Percentiles rank a stretch among this genome's conserved stretches.
Conservation (phyloP, 2,329 filamentous ascomycete species). For the Fusarium bactridioides region DNA sequence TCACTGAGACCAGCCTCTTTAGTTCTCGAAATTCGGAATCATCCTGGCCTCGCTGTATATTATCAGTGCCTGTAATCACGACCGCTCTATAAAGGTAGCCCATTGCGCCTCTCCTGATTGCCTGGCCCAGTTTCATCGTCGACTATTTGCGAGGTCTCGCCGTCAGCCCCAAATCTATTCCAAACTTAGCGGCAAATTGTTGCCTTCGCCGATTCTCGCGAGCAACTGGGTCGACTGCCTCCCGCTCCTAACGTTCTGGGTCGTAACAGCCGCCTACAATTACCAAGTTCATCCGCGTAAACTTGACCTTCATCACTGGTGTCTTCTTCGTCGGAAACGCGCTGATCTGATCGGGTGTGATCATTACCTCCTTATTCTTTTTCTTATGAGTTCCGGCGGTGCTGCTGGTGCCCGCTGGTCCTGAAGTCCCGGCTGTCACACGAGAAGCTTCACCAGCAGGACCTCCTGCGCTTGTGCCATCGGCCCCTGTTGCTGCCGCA, state of each 20-base stretch:
- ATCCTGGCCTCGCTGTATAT: not conserved
- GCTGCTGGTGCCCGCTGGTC: slow-evolving; percentile 39
- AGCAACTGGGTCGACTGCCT: slow-evolving; percentile 17
- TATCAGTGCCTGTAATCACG: not conserved
- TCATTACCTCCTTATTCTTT: slow-evolving; percentile 87
- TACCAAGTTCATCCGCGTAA: slow-evolving; percentile 94
- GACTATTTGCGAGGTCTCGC: not conserved
- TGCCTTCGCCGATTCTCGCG: slow-evolving; percentile 13
- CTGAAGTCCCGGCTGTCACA: slow-evolving; percentile 37
- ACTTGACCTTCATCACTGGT: slow-evolving; percentile 90
- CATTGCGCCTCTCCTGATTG: not conserved
- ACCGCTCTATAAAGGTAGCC: not conserved
- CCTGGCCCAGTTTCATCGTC: not conserved
- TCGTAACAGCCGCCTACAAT: slow-evolving; percentile 81
- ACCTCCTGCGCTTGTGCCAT: slow-evolving; percentile 48
- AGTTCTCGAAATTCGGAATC: not conserved
- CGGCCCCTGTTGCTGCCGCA: slow-evolving; percentile 51
- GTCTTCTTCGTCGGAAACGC: slow-evolving; percentile 97
- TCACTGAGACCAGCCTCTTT: not conserved
- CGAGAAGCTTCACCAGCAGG: slow-evolving; percentile 43
- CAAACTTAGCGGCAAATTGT: slow-evolving; percentile 28
- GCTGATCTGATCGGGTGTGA: slow-evolving; percentile 91
- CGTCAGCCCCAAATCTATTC: slow-evolving; percentile 25
- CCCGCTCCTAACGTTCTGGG: slow-evolving; percentile 53
- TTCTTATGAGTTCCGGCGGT: slow-evolving; percentile 65